Evolutionary conservation across 1,284 basidiomycete species (phyloP).

Genomic region (Pisolithus thermaeus): DNA sequence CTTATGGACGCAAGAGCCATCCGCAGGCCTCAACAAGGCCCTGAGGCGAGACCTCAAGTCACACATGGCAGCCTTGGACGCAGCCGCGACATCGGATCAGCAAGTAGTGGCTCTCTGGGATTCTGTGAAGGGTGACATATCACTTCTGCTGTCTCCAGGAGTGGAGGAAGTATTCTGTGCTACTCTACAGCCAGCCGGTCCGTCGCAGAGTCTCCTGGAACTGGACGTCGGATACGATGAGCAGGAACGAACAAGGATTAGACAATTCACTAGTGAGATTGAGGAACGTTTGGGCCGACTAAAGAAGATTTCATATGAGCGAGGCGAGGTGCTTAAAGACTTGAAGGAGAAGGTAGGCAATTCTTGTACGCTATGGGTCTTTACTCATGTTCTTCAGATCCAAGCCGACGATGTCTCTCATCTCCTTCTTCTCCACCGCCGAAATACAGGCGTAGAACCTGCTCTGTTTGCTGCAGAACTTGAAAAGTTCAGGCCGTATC

Average conservation of each 20-base stretch:
- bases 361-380: background rate
- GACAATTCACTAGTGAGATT: conserved; percentile 67
- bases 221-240: conserved; percentile 64
- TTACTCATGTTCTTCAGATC: conserved; percentile 45
- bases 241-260: conserved; percentile 64
- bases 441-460: conserved; percentile 80
- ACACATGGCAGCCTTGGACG: conserved; percentile 69
- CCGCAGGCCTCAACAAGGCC: conserved; percentile 64
- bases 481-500: conserved; percentile 93
- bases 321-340: conserved; percentile 85
- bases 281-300: conserved; percentile 72
- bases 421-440: conserved; percentile 85
- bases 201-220: conserved; percentile 58
- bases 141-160: conserved; percentile 56
- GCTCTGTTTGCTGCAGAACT: conserved; percentile 89
- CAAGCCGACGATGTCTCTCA: conserved; percentile 97
- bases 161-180: conserved; percentile 71
- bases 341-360: conserved; percentile 80
- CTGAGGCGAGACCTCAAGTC: conserved; percentile 79
- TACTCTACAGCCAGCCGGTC: conserved; percentile 42
- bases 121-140: conserved; percentile 63
- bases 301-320: conserved; percentile 80
- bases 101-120: conserved; percentile 78
- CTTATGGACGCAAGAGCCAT: conserved; percentile 87
- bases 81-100: conserved; percentile 74